A percentile compares a stretch with the other conserved stretches of the same genome.
Evolutionary conservation across 495 filamentous ascomycete species (phyloP).

Genomic region (Aspergillus funiculosus): DNA sequence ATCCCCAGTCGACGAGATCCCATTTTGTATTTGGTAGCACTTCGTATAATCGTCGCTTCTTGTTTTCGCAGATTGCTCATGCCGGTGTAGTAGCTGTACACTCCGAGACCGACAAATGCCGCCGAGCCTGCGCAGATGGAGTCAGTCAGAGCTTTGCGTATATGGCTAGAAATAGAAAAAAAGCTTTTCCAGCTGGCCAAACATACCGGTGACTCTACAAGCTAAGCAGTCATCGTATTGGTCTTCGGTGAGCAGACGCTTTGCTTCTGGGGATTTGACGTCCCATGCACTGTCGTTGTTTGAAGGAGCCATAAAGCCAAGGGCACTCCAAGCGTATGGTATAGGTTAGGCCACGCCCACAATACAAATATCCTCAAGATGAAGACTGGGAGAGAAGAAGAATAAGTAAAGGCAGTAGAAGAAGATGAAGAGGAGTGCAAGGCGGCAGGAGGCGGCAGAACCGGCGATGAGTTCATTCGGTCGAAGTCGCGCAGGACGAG

Average conservation of each 20-base stretch:
- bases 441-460: conserved; percentile 40
- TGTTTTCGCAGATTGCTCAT: conserved; percentile 67
- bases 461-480: conserved; percentile 19
- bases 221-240: conserved; percentile 62
- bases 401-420: too few species aligned
- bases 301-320: conserved; percentile 7
- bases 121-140: conserved; percentile 53
- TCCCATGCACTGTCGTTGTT: conserved; percentile 24
- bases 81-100: conserved; percentile 80
- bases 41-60: conserved; percentile 60
- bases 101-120: conserved; percentile 83
- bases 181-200: not conserved
- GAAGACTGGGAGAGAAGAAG: conserved; percentile 15
- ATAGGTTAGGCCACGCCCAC: too few species aligned
- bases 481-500: conserved; percentile 2
- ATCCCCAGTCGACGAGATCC: conserved; percentile 64
- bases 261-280: conserved; percentile 30
- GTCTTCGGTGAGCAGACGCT: conserved; percentile 55
- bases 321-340: not conserved
- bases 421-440: too few species aligned
- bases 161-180: not conserved
- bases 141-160: not conserved
- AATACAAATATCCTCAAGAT: not conserved
- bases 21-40: conserved; percentile 72
- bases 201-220: conserved; percentile 63